These are phyloP conservation scores for Potentilla sterilis DNA, from an alignment of 306 rosid genomes.

Conservation along the genomic window DNA sequence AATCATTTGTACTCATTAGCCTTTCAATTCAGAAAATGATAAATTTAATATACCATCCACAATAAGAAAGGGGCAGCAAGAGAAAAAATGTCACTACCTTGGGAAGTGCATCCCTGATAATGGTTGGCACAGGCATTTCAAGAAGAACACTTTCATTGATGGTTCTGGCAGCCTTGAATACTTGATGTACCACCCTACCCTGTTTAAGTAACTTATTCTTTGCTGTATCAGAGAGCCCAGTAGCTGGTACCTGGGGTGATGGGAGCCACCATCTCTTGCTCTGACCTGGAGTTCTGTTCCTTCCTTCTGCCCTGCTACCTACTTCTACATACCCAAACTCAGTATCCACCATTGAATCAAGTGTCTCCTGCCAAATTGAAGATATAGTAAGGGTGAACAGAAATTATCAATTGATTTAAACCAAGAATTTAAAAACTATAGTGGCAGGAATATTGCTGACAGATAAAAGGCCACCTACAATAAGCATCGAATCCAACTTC, in stretches of 20 bases:
- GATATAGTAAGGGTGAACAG: slow-evolving; percentile 11
- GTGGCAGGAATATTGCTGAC: slow-evolving; percentile 13
- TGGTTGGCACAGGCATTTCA: slow-evolving; percentile 80
- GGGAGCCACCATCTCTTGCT: slow-evolving; percentile 96
- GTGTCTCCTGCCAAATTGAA: slow-evolving; percentile 53
- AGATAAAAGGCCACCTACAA: slow-evolving; percentile 56
- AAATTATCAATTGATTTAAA: neutral
- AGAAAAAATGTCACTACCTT: slow-evolving; percentile 49
- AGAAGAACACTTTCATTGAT: slow-evolving; percentile 75
- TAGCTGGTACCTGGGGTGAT: slow-evolving; percentile 65
- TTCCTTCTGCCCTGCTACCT: slow-evolving; percentile 78
- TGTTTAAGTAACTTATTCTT: slow-evolving; percentile 60
- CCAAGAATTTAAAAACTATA: neutral
- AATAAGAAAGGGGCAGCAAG: neutral
- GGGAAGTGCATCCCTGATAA: slow-evolving; percentile 62
- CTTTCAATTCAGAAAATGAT: neutral
- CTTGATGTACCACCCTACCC: slow-evolving; percentile 70
- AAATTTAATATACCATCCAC: neutral
- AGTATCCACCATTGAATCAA: slow-evolving; percentile 80
- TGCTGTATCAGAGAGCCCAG: slow-evolving; percentile 69
- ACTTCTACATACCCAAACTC: slow-evolving; percentile 93
- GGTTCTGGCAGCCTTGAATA: slow-evolving; percentile 85
- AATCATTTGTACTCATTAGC: neutral
- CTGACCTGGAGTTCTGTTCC: slow-evolving; percentile 35
- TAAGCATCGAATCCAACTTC: slow-evolving; percentile 93